Base-by-base conservation (phyloP, 768 basidiomycete genomes). In the Phanerochaete carnosa region DNA sequence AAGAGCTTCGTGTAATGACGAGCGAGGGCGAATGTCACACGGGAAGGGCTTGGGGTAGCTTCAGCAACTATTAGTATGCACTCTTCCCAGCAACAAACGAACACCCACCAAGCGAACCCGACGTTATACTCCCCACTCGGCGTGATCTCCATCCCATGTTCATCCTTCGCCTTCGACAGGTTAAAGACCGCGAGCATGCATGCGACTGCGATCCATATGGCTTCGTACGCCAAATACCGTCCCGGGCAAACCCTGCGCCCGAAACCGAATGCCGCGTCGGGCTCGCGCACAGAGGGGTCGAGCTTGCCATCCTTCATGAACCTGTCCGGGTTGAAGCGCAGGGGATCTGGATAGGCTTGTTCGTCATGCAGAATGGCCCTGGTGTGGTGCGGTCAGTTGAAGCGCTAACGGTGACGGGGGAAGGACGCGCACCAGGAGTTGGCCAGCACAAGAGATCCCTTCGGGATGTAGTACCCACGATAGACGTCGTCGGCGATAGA, bases 331-430 rank as follows among this genome's bases (percentile, higher is more conserved):
- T 58, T 64, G 64, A 77, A 78, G 7, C 25, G 29, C 0, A 62
- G 47, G 3, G 76, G 70, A 2, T 73, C 60, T 3, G 70, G 69
- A 58, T 77, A 78, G 16, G 65, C 66, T 9, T 58, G 50, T 47
- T 75, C 74, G 50, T 82, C 69, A 51, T 74, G 77, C 1, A 76
- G 73, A 51, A 80, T 74, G 1, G 75, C 74, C 79, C 79, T 77
- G 37, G 23, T 2, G 11, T 28, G 32, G 37, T n/a, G 12, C 22
- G 13, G 37, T 1, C 28, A 19, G n/a, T 23, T 32, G 15, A 22
- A 32, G 5, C 19, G 43, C 29, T 19, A 3, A 39, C 22, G 19
- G n/a, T 26, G 12, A 15, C 11, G 15, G n/a, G 25, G 26, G 22
- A 23, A 58, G 26, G 19, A 9, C 8, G 28, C 68, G 51, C 49